These are phyloP conservation scores for Zygoascus biomembranicola DNA, from an alignment of 805 yeast species.

Conservation along the genomic window DNA sequence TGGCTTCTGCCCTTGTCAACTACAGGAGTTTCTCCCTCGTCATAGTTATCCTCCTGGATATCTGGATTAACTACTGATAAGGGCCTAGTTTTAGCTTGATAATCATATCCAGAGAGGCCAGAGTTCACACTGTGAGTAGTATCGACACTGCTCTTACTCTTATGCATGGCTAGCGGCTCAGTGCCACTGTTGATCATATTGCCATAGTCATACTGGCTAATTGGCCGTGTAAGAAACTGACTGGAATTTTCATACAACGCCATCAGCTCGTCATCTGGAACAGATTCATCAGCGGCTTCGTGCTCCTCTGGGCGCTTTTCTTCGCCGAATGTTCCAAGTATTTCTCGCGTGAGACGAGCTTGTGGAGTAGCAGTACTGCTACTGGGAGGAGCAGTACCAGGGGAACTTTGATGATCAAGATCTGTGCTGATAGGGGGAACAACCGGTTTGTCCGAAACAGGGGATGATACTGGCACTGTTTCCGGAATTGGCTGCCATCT, in stretches of 20 bases:
- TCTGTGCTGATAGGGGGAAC: not conserved
- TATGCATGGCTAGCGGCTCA: constrained; percentile 22
- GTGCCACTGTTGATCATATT: constrained; percentile 9
- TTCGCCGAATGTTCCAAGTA: constrained; percentile 8
- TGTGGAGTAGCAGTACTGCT: constrained; percentile 2
- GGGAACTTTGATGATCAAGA: not conserved
- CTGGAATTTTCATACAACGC: constrained; percentile 26
- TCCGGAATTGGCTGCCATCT: constrained; percentile 14
- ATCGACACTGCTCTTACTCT: constrained; percentile 6
- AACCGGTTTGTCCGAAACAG: not conserved
- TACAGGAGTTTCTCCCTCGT: constrained; percentile 5
- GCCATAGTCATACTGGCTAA: constrained; percentile 20
- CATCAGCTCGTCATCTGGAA: constrained; percentile 25
- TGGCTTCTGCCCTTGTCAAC: not conserved
- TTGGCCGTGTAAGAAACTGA: constrained; percentile 23
- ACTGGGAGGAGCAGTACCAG: not conserved
- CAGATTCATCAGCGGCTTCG: not conserved
- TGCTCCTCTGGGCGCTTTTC: not conserved
- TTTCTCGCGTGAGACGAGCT: constrained; percentile 13
- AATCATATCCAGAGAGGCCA: not conserved
- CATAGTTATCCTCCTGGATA: not conserved
- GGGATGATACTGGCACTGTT: not conserved
- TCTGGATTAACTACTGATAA: not conserved
- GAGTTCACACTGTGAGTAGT: not conserved
- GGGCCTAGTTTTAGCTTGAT: not conserved